phyloP scores from a whole-genome alignment of 2,329 filamentous ascomycete species.

The Claviceps spartinae region DNA sequence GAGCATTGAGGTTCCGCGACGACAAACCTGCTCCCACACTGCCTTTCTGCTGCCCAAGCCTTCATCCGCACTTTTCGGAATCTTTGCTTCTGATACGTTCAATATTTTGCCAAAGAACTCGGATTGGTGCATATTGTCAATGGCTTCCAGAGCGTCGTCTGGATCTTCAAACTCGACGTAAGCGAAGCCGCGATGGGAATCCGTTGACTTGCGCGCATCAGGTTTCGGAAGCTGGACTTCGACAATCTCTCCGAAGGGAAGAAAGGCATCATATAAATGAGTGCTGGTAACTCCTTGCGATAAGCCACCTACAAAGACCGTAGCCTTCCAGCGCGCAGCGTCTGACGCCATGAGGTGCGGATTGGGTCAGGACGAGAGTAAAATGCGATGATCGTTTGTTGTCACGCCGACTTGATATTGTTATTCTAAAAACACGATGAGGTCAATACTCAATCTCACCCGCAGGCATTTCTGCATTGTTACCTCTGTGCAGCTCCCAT shows the following conservation, averaged over 20 bases:
- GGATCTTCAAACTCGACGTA: slow-evolving; percentile 89
- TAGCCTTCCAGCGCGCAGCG: slow-evolving; percentile 71
- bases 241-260: slow-evolving; percentile 91
- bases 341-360: slow-evolving; percentile 54
- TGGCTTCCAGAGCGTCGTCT: slow-evolving; percentile 81
- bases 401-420: not conserved
- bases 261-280: slow-evolving; percentile 78
- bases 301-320: slow-evolving; percentile 83
- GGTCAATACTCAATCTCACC: too few relatives aligned
- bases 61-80: slow-evolving; percentile 77
- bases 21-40: slow-evolving; percentile 84
- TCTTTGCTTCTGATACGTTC: slow-evolving; percentile 83
- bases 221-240: slow-evolving; percentile 85
- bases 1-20: not conserved
- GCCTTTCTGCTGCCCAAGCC: slow-evolving; percentile 87
- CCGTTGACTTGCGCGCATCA: slow-evolving; percentile 63
- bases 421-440: not conserved
- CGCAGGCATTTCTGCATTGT: too few relatives aligned
- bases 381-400: not conserved
- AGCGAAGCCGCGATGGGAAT: slow-evolving; percentile 81
- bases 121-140: slow-evolving; percentile 98
- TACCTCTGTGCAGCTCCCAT: too few relatives aligned
- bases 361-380: not conserved
- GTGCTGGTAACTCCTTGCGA: slow-evolving; percentile 62
- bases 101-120: slow-evolving; percentile 88